Base-by-base conservation (phyloP, 2,329 filamentous ascomycete species). In the Drechslera avenae region DNA sequence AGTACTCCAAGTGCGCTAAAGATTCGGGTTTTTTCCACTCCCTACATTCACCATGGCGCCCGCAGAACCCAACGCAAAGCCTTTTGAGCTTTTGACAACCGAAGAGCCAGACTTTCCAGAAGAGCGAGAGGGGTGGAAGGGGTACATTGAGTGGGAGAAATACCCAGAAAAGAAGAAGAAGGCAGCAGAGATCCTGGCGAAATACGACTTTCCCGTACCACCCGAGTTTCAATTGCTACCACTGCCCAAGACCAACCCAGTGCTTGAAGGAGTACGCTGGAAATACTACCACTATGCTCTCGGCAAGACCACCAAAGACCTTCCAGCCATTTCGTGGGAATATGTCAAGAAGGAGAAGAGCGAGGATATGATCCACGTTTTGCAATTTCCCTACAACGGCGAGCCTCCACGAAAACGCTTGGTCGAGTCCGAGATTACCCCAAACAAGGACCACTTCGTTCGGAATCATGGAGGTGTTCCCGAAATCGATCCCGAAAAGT, bases 401-500 rank as follows among this genome's bases (percentile, higher is more conserved):
- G 75, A 78, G 46, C 73, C 75, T 10, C 75, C 75, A 13, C 63
- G 69, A 56, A 64, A 86, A 55, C 77, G 81, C 2, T 75, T 88
- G 0, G 79, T 85, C 0, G 79, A 80, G 63, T 78, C 78, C 3
- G 77, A 81, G 17, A 79, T 89, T 32, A 90, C 87, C 0, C 75
- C 79, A 0, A 90, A 88, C 53, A 59, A 75, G 3, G 73, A 81
- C n/a, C 82, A 86, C 57, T 90, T 88, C 57, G 83, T 90, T 0
- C 78, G 87, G 6, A 90, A 90, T 52, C 87, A 90, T 54, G 86
- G 87, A 8, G 86, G 87, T 0, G 84, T 90, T 14, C 88, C 88
- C 0, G 75, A 82, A 6, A 88, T 90, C 46, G 79, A 87, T 7
- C 73, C 78, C 1, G 76, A 82, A 0, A 75, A 79, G 2, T 86